Conservation (phyloP, 108 stramenopile species). For the Nitzschia putrida region DNA sequence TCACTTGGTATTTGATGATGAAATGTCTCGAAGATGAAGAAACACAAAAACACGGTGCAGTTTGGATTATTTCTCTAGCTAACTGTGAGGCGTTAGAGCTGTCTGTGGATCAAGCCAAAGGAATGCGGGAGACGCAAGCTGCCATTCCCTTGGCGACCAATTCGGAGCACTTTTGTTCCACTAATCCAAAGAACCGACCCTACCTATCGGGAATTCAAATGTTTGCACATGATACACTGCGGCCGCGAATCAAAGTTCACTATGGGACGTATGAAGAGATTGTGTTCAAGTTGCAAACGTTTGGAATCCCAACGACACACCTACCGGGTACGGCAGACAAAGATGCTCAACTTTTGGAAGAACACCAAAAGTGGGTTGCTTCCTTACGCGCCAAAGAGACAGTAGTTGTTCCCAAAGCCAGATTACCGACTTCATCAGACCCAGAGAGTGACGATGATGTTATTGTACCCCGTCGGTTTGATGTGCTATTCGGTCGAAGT, state of each 20-base stretch:
- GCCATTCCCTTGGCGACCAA: neutral
- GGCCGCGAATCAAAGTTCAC: conserved; percentile 12
- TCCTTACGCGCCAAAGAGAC: too few relatives aligned
- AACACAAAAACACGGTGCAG: conserved; percentile 23
- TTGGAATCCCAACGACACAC: conserved; percentile 25
- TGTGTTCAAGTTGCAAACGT: conserved; percentile 23
- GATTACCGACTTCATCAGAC: too few relatives aligned
- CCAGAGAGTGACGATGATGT: too few relatives aligned
- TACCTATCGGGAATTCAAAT: neutral
- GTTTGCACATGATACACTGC: neutral
- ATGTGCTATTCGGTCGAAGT: neutral
- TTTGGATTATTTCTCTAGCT: conserved; percentile 12
- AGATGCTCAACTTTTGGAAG: too few relatives aligned
- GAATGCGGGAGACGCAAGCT: neutral
- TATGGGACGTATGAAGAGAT: conserved; percentile 1
- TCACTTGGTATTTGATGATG: conserved; percentile 3
- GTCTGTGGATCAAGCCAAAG: neutral
- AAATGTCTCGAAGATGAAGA: conserved; percentile 16
- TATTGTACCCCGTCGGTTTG: neutral
- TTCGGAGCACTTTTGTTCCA: neutral
- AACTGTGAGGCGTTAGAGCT: neutral
- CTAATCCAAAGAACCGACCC: neutral
- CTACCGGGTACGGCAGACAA: too few relatives aligned
- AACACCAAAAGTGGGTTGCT: too few relatives aligned
- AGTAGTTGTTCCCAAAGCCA: too few relatives aligned